Evolutionary conservation across 2,329 filamentous ascomycete species (phyloP), one percentile per base, ranked within the genome.

Genomic region (Diaporthe sp.): DNA sequence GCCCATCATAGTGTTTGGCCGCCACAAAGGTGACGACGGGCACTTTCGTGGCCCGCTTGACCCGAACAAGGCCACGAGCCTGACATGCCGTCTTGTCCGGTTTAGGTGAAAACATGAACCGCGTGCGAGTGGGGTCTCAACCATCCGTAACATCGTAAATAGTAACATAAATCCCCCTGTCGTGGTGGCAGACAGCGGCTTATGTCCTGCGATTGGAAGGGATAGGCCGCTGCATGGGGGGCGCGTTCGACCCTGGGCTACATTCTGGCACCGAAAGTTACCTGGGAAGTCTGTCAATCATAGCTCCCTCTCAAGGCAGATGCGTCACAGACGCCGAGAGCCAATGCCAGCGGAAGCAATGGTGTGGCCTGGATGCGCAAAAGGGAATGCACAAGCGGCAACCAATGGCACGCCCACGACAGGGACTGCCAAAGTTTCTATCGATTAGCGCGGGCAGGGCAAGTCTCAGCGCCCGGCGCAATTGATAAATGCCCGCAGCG

Each of bases 371-470:
- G 25, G 44, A 25, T 25, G 31, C 51, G 25, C 31, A 25, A 65
- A 31, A 19, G 58, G 57, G 68, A 49, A 53, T 42, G 46, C 25
- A 39, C 25, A 71, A 75, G 74, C 68, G 58, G 39, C 57, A 49
- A 39, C 75, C 73, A 75, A 75, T 75, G 22, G 57, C 55, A 59
- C 34, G 46, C 59, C 31, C 25, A n/a, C 25, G 72, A 74, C 75
- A 72, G 58, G 74, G 74, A 51, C 58, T 72, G 59, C 58, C 31
- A 71, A 51, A 58, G 49, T 76, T 69, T 34, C 34, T 46, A 51
- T 73, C 28, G 22, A 44, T 73, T 76, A 76, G 72, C 75, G 75
- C 72, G 65, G 65, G 37, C 75, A 58, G 65, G 42, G 72, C 51
- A 44, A 65, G 73, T 72, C 46, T 68, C 65, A 28, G 55, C 39